Base-by-base conservation (phyloP, 225 moss, liverwort and hornwort species). In the Climacium dendroides region DNA sequence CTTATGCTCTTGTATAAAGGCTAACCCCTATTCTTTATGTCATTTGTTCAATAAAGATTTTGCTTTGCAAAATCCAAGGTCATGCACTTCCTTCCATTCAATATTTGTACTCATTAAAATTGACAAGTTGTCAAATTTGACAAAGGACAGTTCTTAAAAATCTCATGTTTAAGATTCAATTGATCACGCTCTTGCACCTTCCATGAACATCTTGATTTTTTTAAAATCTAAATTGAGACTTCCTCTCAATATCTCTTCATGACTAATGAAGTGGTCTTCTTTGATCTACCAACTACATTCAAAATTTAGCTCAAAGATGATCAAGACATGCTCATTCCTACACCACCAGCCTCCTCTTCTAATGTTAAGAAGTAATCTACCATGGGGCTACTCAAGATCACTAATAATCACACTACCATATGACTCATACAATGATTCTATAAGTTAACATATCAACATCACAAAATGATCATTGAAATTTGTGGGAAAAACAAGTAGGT, bases 21-120 rank as follows among this genome's bases (percentile, higher is more conserved):
- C 7, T 69, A 39, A 24, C 1, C 8, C 7, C 0, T 24, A 1
- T 39, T 13, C 24, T 0, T 13, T 37, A 2, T 37, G 4, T 12
- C 12, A n/a, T n/a, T n/a, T n/a, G n/a, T n/a, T n/a, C n/a, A n/a
- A n/a, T n/a, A n/a, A n/a, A n/a, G n/a, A n/a, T n/a, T n/a, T n/a
- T n/a, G n/a, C n/a, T n/a, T n/a, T n/a, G 28, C 28, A 8, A 16
- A 71, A 71, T 26, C 9, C 15, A 43, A 71, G 3, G 3, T 25
- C 13, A 26, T 43, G 1, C 15, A 41, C 8, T 43, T 25, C 37
- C 13, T 41, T 26, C 15, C 9, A 14, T 24, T 24, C 41, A 70
- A 7, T 24, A 3, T 65, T 39, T 41, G 8, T 43, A 1, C 15
- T 43, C 16, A 43, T 43, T 39, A 28, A 43, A 41, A 43, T 28